These are phyloP conservation scores for Opeltia flavorubescens DNA, from an alignment of 495 filamentous ascomycete genomes.

Conservation along the genomic window DNA sequence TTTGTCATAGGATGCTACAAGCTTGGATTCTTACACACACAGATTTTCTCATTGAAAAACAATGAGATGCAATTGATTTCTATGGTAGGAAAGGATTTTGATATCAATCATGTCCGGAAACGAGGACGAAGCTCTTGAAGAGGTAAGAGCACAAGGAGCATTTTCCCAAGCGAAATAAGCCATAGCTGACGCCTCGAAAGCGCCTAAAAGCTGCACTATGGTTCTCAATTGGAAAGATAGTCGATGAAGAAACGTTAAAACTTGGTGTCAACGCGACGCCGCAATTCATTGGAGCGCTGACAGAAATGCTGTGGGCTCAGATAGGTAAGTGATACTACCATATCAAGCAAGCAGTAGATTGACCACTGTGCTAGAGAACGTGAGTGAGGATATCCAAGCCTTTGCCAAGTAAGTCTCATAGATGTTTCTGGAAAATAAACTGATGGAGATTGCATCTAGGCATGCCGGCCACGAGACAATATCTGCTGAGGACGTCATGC, in stretches of 20 bases:
- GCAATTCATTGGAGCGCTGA: constrained; percentile 87
- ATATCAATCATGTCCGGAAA: neutral
- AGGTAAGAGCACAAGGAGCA: neutral
- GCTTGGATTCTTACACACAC: no score
- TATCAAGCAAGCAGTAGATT: neutral
- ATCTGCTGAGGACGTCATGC: constrained; percentile 71
- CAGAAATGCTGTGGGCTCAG: constrained; percentile 82
- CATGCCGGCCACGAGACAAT: constrained; percentile 78
- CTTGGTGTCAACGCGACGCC: constrained; percentile 77
- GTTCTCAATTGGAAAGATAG: constrained; percentile 76
- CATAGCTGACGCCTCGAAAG: constrained; percentile 25
- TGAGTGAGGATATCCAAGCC: constrained; percentile 59
- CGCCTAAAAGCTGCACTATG: constrained; percentile 89
- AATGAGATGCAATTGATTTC: no score
- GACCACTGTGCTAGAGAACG: constrained; percentile 39
- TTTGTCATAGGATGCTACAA: no score
- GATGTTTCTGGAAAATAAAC: no score
- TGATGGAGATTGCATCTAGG: constrained; percentile 19
- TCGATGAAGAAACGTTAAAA: constrained; percentile 69
- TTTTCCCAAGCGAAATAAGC: constrained; percentile 7
- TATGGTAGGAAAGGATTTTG: no score
- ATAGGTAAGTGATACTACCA: constrained; percentile 41
- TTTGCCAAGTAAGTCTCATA: constrained; percentile 50
- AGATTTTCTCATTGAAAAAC: no score
- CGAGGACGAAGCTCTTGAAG: neutral